Evolutionary conservation across 1,139 yeast genomes (phyloP), one percentile per base, ranked within the genome.

Genomic region (Debaryomyces nepalensis): DNA sequence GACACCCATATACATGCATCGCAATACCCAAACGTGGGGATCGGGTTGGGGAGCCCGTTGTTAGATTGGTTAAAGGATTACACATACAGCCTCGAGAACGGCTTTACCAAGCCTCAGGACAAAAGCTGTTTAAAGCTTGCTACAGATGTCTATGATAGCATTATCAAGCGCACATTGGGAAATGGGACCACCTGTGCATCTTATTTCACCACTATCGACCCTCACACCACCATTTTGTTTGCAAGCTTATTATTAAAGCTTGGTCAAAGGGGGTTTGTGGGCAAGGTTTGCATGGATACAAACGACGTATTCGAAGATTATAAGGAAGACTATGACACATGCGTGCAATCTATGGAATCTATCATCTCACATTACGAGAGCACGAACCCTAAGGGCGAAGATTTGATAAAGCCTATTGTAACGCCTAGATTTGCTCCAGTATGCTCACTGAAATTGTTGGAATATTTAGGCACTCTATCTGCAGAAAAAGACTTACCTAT

Each of bases 1-100:
- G 99, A 93, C 58, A 90, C 98, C 1, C 99, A 93, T 59, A 89
- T 90, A 47, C 99, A 93, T 61, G 97, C 98, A 0, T 86, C 98
- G 4, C 99, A 93, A 65, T 93, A 82, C 60, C 97, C 98, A n/a
- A 93, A 93, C 61, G 75, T 81, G 38, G 98, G 98, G 1, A 81
- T 93, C 30, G 95, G 95, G 47, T 90, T 96, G 35, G 87, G 85
- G 48, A 72, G 87, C 1, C 95, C 96, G 1, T 70, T 93, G 40
- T 70, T 93, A 42, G 95, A 91, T 50, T 93, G 99, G 99, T 73
- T 93, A 38, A 77, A 81, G 26, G 80, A 77, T 16, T 90, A 88
- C 60, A 93, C 99, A 0, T 93, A 91, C 70, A 96, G 97, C 0
- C 63, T 91, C 43, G 99, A 93, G 61, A 70, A 84, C 9, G 53